Conservation (phyloP, 1,284 basidiomycete genomes). For the Thecaphora frezii region DNA sequence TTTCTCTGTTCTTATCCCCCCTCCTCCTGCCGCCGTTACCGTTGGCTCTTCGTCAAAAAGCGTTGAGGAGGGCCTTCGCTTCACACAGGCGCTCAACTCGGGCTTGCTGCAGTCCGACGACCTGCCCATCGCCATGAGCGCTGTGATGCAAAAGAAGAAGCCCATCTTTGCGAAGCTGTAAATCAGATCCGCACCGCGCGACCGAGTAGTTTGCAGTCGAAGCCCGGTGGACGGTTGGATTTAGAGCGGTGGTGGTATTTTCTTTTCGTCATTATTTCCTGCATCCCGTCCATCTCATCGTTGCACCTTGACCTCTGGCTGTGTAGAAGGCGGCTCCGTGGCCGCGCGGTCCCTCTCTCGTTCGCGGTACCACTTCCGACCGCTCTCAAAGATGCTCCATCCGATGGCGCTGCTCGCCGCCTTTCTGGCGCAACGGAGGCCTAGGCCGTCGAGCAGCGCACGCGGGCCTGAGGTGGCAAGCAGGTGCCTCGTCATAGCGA, state of each 20-base stretch:
- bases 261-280: too few relatives aligned
- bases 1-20: background rate
- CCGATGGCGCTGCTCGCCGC: conserved; percentile 55
- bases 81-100: conserved; percentile 77
- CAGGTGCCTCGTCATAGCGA: conserved; percentile 35
- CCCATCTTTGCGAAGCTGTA: conserved; percentile 56
- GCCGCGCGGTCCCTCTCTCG: too few relatives aligned
- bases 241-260: too few relatives aligned
- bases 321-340: too few relatives aligned
- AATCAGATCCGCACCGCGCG: too few relatives aligned
- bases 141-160: conserved; percentile 60
- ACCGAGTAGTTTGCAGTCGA: too few relatives aligned
- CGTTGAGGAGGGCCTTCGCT: conserved; percentile 75
- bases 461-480: conserved; percentile 21
- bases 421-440: conserved; percentile 52
- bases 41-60: conserved; percentile 49
- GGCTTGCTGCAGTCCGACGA: conserved; percentile 72
- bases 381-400: conserved; percentile 56
- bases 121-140: conserved; percentile 61
- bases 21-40: background rate
- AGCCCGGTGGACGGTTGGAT: too few relatives aligned
- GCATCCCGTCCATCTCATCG: too few relatives aligned
- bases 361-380: conserved; percentile 33
- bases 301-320: too few relatives aligned
- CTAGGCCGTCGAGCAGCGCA: conserved; percentile 52